Conservation (phyloP, 768 basidiomycete species). For the Amanita fuliginea region DNA sequence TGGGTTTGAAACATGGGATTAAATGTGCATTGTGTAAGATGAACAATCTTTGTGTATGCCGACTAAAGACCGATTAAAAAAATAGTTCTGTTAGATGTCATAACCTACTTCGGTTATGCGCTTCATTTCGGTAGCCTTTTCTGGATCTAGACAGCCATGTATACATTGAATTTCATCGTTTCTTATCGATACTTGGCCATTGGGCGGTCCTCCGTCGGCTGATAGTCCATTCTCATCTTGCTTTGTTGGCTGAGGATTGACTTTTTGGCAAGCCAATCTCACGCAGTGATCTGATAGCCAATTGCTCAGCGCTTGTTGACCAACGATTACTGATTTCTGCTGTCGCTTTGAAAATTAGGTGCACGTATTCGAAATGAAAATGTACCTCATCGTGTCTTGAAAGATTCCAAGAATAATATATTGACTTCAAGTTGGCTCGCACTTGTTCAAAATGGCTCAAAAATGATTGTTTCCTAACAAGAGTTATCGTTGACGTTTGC, state of each 20-base stretch:
- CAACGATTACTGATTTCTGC: conserved; percentile 47
- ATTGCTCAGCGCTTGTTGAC: conserved; percentile 43
- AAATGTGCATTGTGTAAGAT: conserved; percentile 35
- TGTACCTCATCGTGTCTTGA: conserved; percentile 35
- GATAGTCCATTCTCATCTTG: neutral
- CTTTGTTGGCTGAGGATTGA: neutral
- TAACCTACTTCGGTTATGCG: conserved; percentile 42
- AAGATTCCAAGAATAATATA: conserved; percentile 56
- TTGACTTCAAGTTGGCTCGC: conserved; percentile 41
- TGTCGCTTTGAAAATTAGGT: neutral
- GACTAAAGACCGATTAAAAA: conserved; percentile 20
- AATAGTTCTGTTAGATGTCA: neutral
- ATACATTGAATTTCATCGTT: conserved; percentile 43
- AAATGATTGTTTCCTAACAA: conserved; percentile 30
- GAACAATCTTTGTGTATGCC: conserved; percentile 30
- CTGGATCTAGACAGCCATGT: conserved; percentile 55
- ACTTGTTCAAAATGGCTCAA: conserved; percentile 36
- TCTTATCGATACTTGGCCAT: conserved; percentile 9
- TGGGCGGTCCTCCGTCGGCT: neutral
- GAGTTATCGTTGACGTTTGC: neutral
- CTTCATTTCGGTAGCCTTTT: conserved; percentile 53
- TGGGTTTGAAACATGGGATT: conserved; percentile 32
- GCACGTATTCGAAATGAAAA: neutral
- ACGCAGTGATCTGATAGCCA: conserved; percentile 42
- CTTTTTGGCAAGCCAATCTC: conserved; percentile 6